Conservation (phyloP, 352 stramenopile species). For the Phytophthora idaei region DNA sequence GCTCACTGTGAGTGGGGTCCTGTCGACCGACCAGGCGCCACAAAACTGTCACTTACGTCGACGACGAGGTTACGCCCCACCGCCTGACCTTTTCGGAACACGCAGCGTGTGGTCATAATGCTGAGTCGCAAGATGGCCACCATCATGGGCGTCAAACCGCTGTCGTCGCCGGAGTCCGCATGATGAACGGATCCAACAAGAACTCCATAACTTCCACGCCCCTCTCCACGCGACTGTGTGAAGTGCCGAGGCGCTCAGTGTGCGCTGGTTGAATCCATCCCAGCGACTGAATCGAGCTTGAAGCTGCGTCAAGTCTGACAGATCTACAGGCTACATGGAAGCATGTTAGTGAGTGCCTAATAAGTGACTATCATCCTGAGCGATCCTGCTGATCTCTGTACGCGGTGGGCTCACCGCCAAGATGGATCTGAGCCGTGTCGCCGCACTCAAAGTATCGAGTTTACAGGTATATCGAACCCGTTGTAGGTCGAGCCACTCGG, state of each 20-base stretch:
- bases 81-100: slow-evolving; percentile 18
- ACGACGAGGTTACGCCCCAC: slow-evolving; percentile 32
- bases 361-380: too few species aligned
- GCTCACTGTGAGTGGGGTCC: neutral
- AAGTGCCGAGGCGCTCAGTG: slow-evolving; percentile 31
- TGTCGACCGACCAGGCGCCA: too few species aligned
- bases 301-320: too few species aligned
- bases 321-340: too few species aligned
- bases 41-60: slow-evolving; percentile 15
- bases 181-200: slow-evolving; percentile 25
- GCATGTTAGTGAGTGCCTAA: too few species aligned
- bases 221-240: slow-evolving; percentile 33
- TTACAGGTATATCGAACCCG: too few species aligned
- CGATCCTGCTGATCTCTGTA: too few species aligned
- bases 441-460: too few species aligned
- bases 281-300: slow-evolving; percentile 20
- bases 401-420: too few species aligned
- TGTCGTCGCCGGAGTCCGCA: slow-evolving; percentile 21
- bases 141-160: slow-evolving; percentile 35
- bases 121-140: slow-evolving; percentile 32
- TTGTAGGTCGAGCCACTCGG: slow-evolving; percentile 1
- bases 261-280: slow-evolving; percentile 23
- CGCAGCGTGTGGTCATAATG: slow-evolving; percentile 32
- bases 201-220: slow-evolving; percentile 21
- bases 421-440: too few species aligned